These are phyloP conservation scores for Papiliotrema fonsecae DNA, from an alignment of 1,284 basidiomycete genomes.

Conservation along the genomic window DNA sequence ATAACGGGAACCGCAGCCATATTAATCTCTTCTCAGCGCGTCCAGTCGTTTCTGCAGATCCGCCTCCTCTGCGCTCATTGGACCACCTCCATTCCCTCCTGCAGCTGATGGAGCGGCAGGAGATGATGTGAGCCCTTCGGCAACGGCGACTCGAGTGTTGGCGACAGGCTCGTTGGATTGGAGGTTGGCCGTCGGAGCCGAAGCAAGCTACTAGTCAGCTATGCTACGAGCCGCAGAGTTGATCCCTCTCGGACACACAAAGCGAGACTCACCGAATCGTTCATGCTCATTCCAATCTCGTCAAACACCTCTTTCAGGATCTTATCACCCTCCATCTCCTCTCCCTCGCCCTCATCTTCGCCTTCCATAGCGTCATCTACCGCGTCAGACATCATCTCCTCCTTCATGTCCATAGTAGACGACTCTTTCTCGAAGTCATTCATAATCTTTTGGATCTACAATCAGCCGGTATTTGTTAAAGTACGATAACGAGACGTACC, in stretches of 20 bases:
- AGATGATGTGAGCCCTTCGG: conserved; percentile 56
- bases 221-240: not conserved
- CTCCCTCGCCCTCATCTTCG: conserved; percentile 75
- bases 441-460: conserved; percentile 88
- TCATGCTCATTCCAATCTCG: conserved; percentile 89
- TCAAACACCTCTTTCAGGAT: conserved; percentile 95
- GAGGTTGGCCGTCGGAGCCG: conserved; percentile 69
- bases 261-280: conserved; percentile 68
- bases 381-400: conserved; percentile 99
- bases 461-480: not conserved
- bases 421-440: conserved; percentile 97
- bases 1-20: too few species aligned
- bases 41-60: conserved; percentile 81
- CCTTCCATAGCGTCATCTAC: conserved; percentile 99
- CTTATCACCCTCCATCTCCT: conserved; percentile 91
- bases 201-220: conserved; percentile 56
- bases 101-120: conserved; percentile 45
- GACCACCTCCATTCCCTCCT: conserved; percentile 51
- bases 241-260: conserved; percentile 1
- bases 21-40: conserved; percentile 59
- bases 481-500: conserved; percentile 17
- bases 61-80: conserved; percentile 69
- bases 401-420: conserved; percentile 99
- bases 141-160: conserved; percentile 69
- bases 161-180: conserved; percentile 58